Evolutionary conservation across 306 rosid genomes (phyloP).

Genomic region (Cucurbita maxima): DNA sequence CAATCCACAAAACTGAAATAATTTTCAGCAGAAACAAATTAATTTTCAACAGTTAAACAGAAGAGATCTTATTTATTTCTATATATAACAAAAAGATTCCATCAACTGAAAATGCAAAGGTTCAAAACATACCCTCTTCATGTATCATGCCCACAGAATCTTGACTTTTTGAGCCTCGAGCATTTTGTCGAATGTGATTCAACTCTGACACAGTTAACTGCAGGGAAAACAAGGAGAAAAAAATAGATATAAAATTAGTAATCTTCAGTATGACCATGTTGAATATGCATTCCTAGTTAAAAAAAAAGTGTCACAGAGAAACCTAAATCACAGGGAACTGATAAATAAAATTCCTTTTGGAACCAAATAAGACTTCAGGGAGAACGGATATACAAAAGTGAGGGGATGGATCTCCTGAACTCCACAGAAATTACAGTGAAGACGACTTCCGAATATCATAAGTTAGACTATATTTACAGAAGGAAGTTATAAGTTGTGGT

Average conservation of each 20-base stretch:
- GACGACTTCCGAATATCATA: not conserved
- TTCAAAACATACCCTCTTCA: constrained; percentile 5
- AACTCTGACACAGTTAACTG: constrained; percentile 49
- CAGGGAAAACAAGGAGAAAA: not conserved
- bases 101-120: not conserved
- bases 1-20: not conserved
- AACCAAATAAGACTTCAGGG: not conserved
- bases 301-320: not conserved
- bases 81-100: not conserved
- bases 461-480: not conserved
- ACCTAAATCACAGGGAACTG: not conserved
- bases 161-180: not conserved
- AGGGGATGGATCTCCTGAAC: not conserved
- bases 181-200: constrained; percentile 24
- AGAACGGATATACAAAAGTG: not conserved
- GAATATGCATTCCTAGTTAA: not conserved
- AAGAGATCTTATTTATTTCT: not conserved
- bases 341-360: not conserved
- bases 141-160: not conserved
- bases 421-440: not conserved
- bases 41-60: not conserved
- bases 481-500: not conserved
- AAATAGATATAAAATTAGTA: not conserved
- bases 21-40: not conserved
- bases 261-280: not conserved